These are phyloP conservation scores for Fusarium globosum DNA, from an alignment of 2,329 filamentous ascomycete genomes.

Conservation along the genomic window DNA sequence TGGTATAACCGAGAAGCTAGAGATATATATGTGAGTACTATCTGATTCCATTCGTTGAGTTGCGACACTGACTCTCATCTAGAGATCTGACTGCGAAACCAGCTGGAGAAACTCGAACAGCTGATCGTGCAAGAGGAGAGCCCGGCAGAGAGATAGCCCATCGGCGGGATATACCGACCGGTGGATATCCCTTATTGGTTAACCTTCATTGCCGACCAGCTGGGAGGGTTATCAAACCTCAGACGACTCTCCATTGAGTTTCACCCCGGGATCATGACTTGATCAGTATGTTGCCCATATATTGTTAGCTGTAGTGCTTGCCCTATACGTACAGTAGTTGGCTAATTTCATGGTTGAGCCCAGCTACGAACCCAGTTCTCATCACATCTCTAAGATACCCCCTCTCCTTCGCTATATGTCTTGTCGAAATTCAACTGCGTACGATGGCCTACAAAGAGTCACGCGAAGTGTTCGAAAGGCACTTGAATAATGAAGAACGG, in stretches of 20 bases:
- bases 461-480: too few relatives aligned
- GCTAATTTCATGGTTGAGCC: background rate
- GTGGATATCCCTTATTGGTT: accelerated
- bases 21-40: background rate
- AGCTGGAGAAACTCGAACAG: background rate
- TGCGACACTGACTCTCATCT: background rate
- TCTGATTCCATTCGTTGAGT: too few relatives aligned
- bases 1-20: background rate
- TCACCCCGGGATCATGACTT: accelerated
- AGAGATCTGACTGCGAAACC: background rate
- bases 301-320: background rate
- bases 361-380: too few relatives aligned
- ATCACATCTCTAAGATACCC: too few relatives aligned
- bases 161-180: accelerated
- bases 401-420: too few relatives aligned
- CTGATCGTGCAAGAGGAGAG: background rate
- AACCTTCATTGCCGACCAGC: accelerated
- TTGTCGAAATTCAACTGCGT: too few relatives aligned
- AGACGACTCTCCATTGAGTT: accelerated
- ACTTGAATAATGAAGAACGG: too few relatives aligned
- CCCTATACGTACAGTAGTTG: background rate
- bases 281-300: background rate
- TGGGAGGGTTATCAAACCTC: accelerated
- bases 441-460: too few relatives aligned
- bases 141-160: accelerated